phyloP scores from a whole-genome alignment of 2,329 filamentous ascomycete species.

The Penicillium sp. region DNA sequence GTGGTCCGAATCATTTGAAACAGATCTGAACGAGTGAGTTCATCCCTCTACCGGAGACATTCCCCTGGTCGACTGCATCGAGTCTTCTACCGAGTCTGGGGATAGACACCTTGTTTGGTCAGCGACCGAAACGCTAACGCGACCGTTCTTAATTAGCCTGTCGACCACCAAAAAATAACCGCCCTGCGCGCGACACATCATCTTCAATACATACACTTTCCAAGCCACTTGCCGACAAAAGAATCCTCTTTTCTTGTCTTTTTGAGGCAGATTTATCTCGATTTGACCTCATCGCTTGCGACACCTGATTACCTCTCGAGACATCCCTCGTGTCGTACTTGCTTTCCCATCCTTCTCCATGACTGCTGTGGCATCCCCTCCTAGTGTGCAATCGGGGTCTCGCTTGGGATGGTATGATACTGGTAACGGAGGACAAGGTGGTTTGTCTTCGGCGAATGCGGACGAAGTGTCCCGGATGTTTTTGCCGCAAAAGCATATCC shows the following conservation, averaged over 20 bases:
- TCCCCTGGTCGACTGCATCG: background rate
- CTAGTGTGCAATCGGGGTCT: conserved; percentile 57
- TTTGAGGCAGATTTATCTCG: background rate
- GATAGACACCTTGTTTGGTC: conserved; percentile 16
- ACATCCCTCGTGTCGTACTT: conserved; percentile 12
- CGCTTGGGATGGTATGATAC: conserved; percentile 56
- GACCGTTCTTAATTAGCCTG: conserved; percentile 26
- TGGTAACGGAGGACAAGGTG: conserved; percentile 54
- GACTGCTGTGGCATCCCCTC: conserved; percentile 62
- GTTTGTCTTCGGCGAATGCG: conserved; percentile 65
- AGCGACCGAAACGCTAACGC: conserved; percentile 29
- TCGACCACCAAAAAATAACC: conserved; percentile 16
- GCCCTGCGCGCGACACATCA: conserved; percentile 9
- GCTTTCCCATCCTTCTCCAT: conserved; percentile 41
- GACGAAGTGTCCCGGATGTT: conserved; percentile 86
- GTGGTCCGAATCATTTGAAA: conserved; percentile 9
- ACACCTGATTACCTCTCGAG: conserved; percentile 9
- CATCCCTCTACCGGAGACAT: background rate
- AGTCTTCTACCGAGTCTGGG: background rate
- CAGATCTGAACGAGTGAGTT: conserved; percentile 11
- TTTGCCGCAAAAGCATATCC: conserved; percentile 78
- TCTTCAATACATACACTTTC: too few relatives aligned
- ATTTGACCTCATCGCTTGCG: conserved; percentile 3
- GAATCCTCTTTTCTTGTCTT: background rate
- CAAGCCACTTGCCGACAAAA: too few relatives aligned